phyloP scores from a whole-genome alignment of 2,329 filamentous ascomycete genomes.

The Ramichloridium luteum region DNA sequence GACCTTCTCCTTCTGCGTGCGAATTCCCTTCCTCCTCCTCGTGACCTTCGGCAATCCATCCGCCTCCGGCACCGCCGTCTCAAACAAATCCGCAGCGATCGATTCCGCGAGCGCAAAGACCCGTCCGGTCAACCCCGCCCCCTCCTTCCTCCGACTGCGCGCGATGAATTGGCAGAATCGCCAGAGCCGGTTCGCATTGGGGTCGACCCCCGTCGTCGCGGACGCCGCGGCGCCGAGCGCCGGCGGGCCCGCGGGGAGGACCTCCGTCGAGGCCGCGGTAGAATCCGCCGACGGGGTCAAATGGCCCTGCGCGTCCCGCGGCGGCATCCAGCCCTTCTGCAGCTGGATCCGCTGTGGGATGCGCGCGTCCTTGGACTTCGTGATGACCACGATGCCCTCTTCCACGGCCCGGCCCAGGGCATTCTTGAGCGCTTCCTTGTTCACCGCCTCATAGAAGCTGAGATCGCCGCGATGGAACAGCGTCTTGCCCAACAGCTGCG shows the following conservation, averaged over 20 bases:
- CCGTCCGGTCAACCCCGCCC: slow-evolving; percentile 70
- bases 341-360: slow-evolving; percentile 53
- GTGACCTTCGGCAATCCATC: slow-evolving; percentile 17
- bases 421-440: slow-evolving; percentile 95
- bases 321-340: slow-evolving; percentile 42
- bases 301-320: slow-evolving; percentile 49
- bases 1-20: too few species aligned
- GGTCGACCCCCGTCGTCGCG: background rate
- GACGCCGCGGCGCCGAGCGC: background rate
- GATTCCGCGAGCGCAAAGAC: slow-evolving; percentile 67
- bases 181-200: slow-evolving; percentile 53
- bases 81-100: slow-evolving; percentile 60
- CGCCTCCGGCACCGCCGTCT: slow-evolving; percentile 23
- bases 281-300: slow-evolving; percentile 54
- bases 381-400: slow-evolving; percentile 71
- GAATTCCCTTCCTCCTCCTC: slow-evolving; percentile 24
- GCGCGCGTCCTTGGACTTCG: slow-evolving; percentile 33
- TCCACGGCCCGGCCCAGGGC: slow-evolving; percentile 79
- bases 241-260: background rate
- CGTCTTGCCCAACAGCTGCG: slow-evolving; percentile 75
- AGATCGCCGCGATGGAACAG: slow-evolving; percentile 95
- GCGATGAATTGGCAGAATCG: slow-evolving; percentile 84
- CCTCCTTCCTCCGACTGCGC: slow-evolving; percentile 84
- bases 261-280: slow-evolving; percentile 41
- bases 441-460: slow-evolving; percentile 94